Evolutionary conservation across 2,329 filamentous ascomycete species (phyloP).

Genomic region (Xylaria sp.): DNA sequence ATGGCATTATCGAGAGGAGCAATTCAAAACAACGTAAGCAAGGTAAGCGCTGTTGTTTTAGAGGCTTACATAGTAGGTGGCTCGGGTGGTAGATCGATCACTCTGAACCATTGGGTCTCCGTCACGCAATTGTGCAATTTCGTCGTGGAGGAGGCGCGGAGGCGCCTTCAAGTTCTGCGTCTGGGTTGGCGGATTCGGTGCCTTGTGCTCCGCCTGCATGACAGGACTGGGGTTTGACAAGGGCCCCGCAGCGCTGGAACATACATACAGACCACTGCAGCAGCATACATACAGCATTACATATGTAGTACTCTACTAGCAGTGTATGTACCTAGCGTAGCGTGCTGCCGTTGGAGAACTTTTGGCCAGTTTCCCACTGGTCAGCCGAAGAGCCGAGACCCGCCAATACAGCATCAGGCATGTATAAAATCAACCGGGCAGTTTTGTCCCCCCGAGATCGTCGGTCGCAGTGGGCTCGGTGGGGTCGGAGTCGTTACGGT

Average conservation of each 20-base stretch:
- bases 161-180: no score
- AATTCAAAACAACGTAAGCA: constrained; percentile 18
- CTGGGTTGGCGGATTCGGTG: constrained; percentile 14
- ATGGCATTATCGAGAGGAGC: background rate
- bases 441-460: constrained; percentile 24
- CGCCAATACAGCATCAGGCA: background rate
- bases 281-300: no score
- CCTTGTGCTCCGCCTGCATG: constrained; percentile 18
- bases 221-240: constrained; percentile 15
- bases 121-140: constrained; percentile 10
- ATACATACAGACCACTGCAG: no score
- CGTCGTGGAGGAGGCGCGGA: no score
- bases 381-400: constrained; percentile 10
- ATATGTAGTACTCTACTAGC: background rate
- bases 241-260: constrained; percentile 15
- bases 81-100: background rate
- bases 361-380: constrained; percentile 9
- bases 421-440: constrained; percentile 15
- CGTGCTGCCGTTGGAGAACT: background rate
- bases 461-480: constrained; percentile 11
- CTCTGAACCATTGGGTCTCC: background rate
- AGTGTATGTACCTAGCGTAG: background rate
- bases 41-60: constrained; percentile 12
- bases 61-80: no score
- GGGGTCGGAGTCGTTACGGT: constrained; percentile 2